Percentiles rank a stretch among this genome's conserved stretches.
Conservation (phyloP, 169 alveolate species). For the Theileria orientalis region DNA sequence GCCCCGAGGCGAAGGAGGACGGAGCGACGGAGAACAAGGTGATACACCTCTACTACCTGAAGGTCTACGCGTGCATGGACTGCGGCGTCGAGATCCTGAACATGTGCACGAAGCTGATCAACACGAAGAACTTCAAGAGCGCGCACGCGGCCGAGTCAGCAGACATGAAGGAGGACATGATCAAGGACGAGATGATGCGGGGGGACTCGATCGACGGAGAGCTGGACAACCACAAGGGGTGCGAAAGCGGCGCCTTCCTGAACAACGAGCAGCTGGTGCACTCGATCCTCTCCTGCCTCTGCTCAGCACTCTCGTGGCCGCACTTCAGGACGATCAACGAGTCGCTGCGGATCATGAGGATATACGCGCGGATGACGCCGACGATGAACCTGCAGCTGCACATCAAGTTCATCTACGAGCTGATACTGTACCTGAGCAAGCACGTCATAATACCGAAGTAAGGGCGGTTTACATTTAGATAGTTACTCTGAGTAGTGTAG, state of each 20-base stretch:
- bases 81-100: constrained; percentile 40
- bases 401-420: constrained; percentile 22
- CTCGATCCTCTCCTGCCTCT: constrained; percentile 37
- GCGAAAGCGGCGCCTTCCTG: neutral
- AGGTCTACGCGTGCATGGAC: constrained; percentile 63
- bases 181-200: constrained; percentile 28
- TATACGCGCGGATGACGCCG: constrained; percentile 32
- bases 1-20: neutral
- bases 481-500: too few relatives aligned
- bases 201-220: neutral
- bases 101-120: neutral
- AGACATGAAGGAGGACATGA: constrained; percentile 9
- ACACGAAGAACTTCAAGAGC: neutral
- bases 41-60: constrained; percentile 55
- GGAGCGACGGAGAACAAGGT: constrained; percentile 21
- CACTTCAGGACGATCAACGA: constrained; percentile 50
- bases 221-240: neutral
- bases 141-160: neutral
- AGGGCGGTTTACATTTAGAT: neutral
- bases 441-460: constrained; percentile 21
- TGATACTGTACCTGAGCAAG: constrained; percentile 44
- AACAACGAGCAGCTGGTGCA: constrained; percentile 18
- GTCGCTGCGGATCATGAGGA: constrained; percentile 44
- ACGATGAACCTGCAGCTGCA: constrained; percentile 24
- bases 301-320: constrained; percentile 63